Base-by-base conservation (phyloP, 129 eudicot genomes). In the Deinandra increscens region DNA sequence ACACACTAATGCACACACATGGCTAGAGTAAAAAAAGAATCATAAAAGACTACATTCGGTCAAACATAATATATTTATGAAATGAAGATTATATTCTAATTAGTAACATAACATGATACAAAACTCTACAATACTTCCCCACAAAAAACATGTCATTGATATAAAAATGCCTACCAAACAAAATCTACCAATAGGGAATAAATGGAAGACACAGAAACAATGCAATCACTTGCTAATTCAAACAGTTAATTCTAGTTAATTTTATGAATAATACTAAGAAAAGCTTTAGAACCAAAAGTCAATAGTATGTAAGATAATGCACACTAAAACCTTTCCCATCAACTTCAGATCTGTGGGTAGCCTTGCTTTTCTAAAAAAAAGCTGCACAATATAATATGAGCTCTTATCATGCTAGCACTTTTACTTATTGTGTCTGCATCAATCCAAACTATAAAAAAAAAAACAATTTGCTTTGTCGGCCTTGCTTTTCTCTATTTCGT, bases 161-260 rank as follows among this genome's bases (percentile, higher is more conserved):
- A 18, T 58, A 59, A 58, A 17, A 58, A 43, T 71, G 58, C 43
- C 45, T 71, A 58, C 58, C 42, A 71, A 26, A 58, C 66, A 71
- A 72, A 46, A 72, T 36, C 61, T 11, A 46, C 17, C 69, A 61
- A 58, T 26, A 13, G 11, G 62, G 8, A 23, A 41, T 31, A 14
- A 71, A 9, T 37, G 64, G 14, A 41, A 41, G 26, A 13, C 26
- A 60, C 26, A 39, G 36, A 66, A 33, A 73, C 12, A 46, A 49
- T 26, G n/a, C 71, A 49, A 73, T 49, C 64, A 46, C 20, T 60
- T 48, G 54, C 70, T 49, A 62, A 23, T 59, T 45, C 15, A 54
- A 15, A 3, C 66, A n/a, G 54, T 20, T 41, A 58, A 55, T 43
- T 23, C 20, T 71, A 5, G 22, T 44, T 29, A 15, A 58, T 59